phyloP scores from a whole-genome alignment of 768 basidiomycete species.

The Crassisporium funariophilum region DNA sequence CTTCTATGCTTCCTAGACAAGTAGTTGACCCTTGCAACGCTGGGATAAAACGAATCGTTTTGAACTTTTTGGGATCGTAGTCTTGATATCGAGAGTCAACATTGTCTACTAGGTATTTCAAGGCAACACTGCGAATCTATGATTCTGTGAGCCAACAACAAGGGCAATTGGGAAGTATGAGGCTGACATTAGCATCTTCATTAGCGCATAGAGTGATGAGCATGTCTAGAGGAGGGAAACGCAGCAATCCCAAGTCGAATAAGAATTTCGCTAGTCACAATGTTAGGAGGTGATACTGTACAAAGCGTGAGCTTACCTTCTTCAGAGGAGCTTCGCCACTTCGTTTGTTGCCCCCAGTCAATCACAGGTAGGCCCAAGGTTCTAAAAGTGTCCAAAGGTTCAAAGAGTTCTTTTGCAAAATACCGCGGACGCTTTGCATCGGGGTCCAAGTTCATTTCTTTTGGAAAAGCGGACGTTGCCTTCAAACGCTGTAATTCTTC shows the following conservation, averaged over 20 bases:
- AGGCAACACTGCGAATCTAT: conserved; percentile 55
- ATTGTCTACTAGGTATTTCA: conserved; percentile 85
- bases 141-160: neutral
- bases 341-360: conserved; percentile 79
- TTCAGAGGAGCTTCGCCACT: conserved; percentile 82
- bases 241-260: conserved; percentile 67
- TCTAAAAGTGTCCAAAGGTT: conserved; percentile 74
- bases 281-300: conserved; percentile 3
- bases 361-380: conserved; percentile 78
- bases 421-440: conserved; percentile 46
- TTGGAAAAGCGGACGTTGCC: conserved; percentile 80
- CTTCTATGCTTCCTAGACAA: conserved; percentile 61
- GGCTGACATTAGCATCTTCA: conserved; percentile 40
- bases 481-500: conserved; percentile 52
- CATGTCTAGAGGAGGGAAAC: conserved; percentile 65
- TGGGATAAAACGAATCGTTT: conserved; percentile 76
- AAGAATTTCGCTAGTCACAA: conserved; percentile 70
- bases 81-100: conserved; percentile 57
- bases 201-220: conserved; percentile 72
- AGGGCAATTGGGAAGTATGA: neutral
- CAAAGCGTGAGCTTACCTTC: conserved; percentile 63
- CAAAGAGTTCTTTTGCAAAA: conserved; percentile 79
- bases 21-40: conserved; percentile 55
- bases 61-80: conserved; percentile 58
- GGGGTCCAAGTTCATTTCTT: conserved; percentile 38